Conservation (phyloP, 768 basidiomycete genomes). For the Mycena galopus region DNA sequence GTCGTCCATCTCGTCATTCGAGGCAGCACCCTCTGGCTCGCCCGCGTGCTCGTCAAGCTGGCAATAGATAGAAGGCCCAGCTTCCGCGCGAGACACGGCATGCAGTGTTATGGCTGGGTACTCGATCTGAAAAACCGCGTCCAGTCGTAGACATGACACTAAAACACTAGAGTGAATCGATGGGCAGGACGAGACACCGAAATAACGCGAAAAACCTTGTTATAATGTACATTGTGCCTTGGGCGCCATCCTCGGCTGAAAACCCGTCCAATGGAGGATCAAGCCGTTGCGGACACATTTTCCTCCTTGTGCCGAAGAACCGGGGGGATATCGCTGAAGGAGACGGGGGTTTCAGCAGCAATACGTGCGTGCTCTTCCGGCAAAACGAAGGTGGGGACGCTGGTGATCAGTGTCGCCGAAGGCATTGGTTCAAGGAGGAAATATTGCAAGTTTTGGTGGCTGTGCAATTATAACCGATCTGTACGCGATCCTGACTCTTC, state of each 20-base stretch:
- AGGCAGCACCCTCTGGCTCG: conserved; percentile 47
- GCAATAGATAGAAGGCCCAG: conserved; percentile 86
- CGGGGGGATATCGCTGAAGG: conserved; percentile 89
- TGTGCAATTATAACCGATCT: too few species aligned
- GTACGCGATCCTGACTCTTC: too few species aligned
- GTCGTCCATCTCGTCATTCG: conserved; percentile 53
- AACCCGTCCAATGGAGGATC: conserved; percentile 79
- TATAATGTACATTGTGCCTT: conserved; percentile 85
- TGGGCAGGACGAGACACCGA: conserved; percentile 13
- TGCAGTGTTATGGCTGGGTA: conserved; percentile 95
- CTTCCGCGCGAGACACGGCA: conserved; percentile 83
- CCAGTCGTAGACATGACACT: conserved; percentile 78
- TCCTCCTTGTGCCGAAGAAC: conserved; percentile 82
- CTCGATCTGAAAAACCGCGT: conserved; percentile 83
- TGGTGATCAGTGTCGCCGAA: conserved; percentile 51
- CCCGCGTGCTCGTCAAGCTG: conserved; percentile 85
- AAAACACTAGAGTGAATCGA: conserved; percentile 65
- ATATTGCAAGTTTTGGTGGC: too few species aligned
- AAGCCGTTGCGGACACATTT: conserved; percentile 74
- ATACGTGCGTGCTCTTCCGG: conserved; percentile 77
- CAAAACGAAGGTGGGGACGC: conserved; percentile 54
- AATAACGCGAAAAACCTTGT: conserved; percentile 71
- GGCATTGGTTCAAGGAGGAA: conserved; percentile 47
- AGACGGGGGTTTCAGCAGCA: conserved; percentile 84
- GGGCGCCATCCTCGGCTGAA: conserved; percentile 59